A percentile compares a stretch with the other conserved stretches of the same genome.
These are phyloP conservation scores for Salinomyces thailandicus DNA, from an alignment of 2,329 filamentous ascomycete genomes.

Conservation along the genomic window DNA sequence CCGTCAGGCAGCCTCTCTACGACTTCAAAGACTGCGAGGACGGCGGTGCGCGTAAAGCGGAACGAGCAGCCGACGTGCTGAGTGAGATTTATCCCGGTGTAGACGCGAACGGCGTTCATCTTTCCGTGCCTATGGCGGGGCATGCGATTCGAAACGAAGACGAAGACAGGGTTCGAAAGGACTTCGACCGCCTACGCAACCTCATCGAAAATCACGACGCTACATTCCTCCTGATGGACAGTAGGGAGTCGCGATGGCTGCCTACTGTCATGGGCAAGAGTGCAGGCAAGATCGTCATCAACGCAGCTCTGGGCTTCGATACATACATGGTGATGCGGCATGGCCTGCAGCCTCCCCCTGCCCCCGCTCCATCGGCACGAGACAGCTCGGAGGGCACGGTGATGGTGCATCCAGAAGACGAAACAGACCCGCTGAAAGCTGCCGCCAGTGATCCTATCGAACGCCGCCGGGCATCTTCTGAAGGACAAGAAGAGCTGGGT, in stretches of 20 bases:
- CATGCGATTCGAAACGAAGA: slow-evolving; percentile 70
- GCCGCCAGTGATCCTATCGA: slow-evolving; percentile 13
- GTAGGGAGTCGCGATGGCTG: slow-evolving; percentile 85
- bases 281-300: slow-evolving; percentile 87
- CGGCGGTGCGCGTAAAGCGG: slow-evolving; percentile 75
- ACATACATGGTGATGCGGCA: slow-evolving; percentile 97
- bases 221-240: slow-evolving; percentile 98
- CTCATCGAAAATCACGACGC: slow-evolving; percentile 80
- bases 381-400: slow-evolving; percentile 14
- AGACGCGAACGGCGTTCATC: slow-evolving; percentile 64
- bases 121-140: slow-evolving; percentile 91
- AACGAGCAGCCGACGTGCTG: slow-evolving; percentile 67
- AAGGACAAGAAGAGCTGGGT: slow-evolving; percentile 56
- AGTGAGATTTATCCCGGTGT: slow-evolving; percentile 85
- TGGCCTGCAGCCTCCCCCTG: slow-evolving; percentile 46
- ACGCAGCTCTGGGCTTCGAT: slow-evolving; percentile 91
- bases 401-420: slow-evolving; percentile 13
- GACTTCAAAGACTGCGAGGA: slow-evolving; percentile 78
- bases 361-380: slow-evolving; percentile 12
- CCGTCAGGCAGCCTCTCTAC: slow-evolving; percentile 88
- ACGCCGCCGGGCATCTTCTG: background rate
- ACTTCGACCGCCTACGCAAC: slow-evolving; percentile 64
- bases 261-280: slow-evolving; percentile 95
- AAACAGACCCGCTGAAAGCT: slow-evolving; percentile 11
- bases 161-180: slow-evolving; percentile 54